These are phyloP conservation scores for Aegilops sharonensis DNA, from an alignment of 176 grass and related monocot species.

Conservation along the genomic window DNA sequence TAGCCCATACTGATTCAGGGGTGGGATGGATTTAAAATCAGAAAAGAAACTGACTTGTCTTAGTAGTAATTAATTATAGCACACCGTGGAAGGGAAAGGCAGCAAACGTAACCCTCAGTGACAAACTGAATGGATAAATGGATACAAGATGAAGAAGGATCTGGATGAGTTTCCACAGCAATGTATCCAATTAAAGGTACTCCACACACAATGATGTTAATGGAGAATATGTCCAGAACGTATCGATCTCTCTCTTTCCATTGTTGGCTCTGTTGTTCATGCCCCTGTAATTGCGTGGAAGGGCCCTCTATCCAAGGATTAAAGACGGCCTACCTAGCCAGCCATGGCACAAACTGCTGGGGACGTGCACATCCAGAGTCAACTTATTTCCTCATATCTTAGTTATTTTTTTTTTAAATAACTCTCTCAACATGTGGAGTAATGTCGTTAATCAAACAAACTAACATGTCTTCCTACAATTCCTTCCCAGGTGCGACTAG, in stretches of 20 bases:
- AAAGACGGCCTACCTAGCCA: neutral
- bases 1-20: too few species aligned
- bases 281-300: neutral
- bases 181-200: neutral
- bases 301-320: neutral
- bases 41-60: too few species aligned
- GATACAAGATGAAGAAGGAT: neutral
- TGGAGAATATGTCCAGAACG: neutral
- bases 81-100: neutral
- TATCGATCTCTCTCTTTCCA: neutral
- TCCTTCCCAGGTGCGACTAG: too few species aligned
- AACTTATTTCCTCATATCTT: too few species aligned
- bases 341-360: too few species aligned
- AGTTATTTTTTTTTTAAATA: too few species aligned
- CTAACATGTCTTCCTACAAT: neutral
- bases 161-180: neutral
- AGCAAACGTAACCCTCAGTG: neutral
- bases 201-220: neutral
- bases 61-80: too few species aligned
- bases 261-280: neutral
- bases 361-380: too few species aligned
- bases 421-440: too few species aligned
- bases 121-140: neutral
- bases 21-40: too few species aligned
- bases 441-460: neutral